Percentiles rank a stretch among this genome's conserved stretches.
Conservation (phyloP, 106 monocot genomes). For the Dendrobium chrysotoxum region DNA sequence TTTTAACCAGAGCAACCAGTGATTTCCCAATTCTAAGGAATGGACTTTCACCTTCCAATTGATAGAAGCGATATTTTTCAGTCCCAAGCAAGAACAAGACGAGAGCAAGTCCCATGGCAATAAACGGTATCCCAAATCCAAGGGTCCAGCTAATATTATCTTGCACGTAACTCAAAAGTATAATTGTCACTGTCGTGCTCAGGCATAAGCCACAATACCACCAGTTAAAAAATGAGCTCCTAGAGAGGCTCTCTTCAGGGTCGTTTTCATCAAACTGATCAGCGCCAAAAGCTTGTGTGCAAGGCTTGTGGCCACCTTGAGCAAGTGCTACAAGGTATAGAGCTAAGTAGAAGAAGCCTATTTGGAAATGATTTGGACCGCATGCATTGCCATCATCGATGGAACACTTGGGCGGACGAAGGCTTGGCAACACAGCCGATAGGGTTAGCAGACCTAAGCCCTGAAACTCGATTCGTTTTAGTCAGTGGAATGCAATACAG, state of each 20-base stretch:
- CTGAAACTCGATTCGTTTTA: conserved; percentile 10
- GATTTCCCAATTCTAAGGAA: conserved; percentile 31
- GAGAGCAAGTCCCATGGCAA: conserved; percentile 43
- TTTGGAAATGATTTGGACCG: conserved; percentile 19
- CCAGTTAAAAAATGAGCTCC: conserved; percentile 86
- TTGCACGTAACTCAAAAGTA: conserved; percentile 55
- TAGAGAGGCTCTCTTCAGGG: conserved; percentile 35
- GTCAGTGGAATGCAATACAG: background rate
- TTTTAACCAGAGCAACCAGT: conserved; percentile 4
- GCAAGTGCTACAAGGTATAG: conserved; percentile 66
- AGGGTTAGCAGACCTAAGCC: conserved; percentile 51
- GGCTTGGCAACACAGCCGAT: conserved; percentile 28
- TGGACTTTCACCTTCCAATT: conserved; percentile 20
- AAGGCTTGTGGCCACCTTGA: conserved; percentile 75
- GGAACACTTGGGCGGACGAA: too few relatives aligned
- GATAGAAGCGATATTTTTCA: conserved; percentile 38
- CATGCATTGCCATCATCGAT: too few relatives aligned
- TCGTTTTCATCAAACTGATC: conserved; percentile 80
- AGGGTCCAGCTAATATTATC: conserved; percentile 67
- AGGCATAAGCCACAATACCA: conserved; percentile 46
- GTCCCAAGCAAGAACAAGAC: conserved; percentile 58
- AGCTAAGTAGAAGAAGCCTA: conserved; percentile 46
- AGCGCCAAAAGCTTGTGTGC: conserved; percentile 78
- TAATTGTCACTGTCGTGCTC: conserved; percentile 16
- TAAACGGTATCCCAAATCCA: conserved; percentile 68